These are phyloP conservation scores for Cryphonectria carpinicola DNA, from an alignment of 2,329 filamentous ascomycete species.

Conservation along the genomic window DNA sequence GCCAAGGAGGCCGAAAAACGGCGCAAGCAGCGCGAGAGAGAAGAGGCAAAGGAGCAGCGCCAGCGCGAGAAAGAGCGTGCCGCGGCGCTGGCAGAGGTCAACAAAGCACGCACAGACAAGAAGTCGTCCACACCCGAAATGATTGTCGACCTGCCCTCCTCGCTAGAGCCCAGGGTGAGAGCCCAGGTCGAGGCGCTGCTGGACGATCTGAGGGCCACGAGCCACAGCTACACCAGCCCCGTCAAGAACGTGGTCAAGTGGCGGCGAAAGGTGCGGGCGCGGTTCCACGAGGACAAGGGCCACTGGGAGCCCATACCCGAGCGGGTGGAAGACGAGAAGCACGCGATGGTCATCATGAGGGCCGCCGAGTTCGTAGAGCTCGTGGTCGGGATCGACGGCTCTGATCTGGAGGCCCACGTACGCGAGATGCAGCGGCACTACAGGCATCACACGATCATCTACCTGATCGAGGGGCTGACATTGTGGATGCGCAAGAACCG, in stretches of 20 bases:
- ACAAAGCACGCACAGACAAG: conserved; percentile 74
- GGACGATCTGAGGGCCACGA: conserved; percentile 52
- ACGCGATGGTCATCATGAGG: conserved; percentile 64
- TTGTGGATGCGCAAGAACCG: conserved; percentile 71
- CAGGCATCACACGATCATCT: conserved; percentile 60
- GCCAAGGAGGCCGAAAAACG: conserved; percentile 59
- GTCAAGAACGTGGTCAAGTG: conserved; percentile 64
- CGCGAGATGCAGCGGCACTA: conserved; percentile 58
- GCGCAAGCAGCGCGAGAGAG: conserved; percentile 59
- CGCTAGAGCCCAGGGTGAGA: conserved; percentile 52
- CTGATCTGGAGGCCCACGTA: conserved; percentile 63
- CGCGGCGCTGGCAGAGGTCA: conserved; percentile 71
- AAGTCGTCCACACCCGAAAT: conserved; percentile 76
- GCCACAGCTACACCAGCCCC: conserved; percentile 48
- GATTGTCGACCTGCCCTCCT: conserved; percentile 70
- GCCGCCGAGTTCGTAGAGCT: conserved; percentile 70
- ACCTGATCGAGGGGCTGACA: conserved; percentile 71
- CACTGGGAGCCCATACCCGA: conserved; percentile 66
- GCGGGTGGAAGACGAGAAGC: conserved; percentile 59
- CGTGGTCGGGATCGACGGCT: conserved; percentile 49
- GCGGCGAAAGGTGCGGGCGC: conserved; percentile 68
- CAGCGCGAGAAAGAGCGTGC: conserved; percentile 65
- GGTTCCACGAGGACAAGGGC: conserved; percentile 62
- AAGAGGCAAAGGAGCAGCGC: conserved; percentile 64
- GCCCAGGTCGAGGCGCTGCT: conserved; percentile 56